phyloP scores from a whole-genome alignment of 306 rosid genomes.

The Mimosa bimucronata region DNA sequence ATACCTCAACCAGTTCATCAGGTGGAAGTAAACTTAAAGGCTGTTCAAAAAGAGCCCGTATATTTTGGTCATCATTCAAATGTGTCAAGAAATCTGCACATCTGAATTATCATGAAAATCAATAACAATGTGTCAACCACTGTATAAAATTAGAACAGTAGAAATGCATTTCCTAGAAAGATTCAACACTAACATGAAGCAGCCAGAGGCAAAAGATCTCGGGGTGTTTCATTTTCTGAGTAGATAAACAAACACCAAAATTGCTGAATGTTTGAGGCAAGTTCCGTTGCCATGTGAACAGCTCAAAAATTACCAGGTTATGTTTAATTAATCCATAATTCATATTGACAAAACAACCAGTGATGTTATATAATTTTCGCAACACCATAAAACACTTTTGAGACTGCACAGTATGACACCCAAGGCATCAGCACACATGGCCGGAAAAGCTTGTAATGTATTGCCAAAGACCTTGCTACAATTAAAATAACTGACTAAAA shows the following conservation, averaged over 20 bases:
- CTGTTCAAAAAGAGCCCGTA: conserved; percentile 95
- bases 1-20: conserved; percentile 84
- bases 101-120: conserved; percentile 54
- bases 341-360: background rate
- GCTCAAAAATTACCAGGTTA: background rate
- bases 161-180: background rate
- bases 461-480: background rate
- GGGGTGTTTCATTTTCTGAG: background rate
- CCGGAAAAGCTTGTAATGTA: background rate
- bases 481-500: background rate
- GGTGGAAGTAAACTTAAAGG: conserved; percentile 83
- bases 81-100: conserved; percentile 94
- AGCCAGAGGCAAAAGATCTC: conserved; percentile 15
- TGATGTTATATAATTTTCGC: background rate
- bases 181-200: background rate
- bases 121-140: background rate
- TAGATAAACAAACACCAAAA: conserved; percentile 8
- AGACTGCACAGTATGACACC: background rate
- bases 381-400: background rate
- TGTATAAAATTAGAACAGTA: conserved; percentile 1
- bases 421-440: background rate
- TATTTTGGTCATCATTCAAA: conserved; percentile 90
- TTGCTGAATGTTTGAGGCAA: background rate
- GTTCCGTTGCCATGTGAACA: background rate
- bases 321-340: background rate